Conservation (phyloP, 2,329 filamentous ascomycete species). For the Fusarium fracticaudum region DNA sequence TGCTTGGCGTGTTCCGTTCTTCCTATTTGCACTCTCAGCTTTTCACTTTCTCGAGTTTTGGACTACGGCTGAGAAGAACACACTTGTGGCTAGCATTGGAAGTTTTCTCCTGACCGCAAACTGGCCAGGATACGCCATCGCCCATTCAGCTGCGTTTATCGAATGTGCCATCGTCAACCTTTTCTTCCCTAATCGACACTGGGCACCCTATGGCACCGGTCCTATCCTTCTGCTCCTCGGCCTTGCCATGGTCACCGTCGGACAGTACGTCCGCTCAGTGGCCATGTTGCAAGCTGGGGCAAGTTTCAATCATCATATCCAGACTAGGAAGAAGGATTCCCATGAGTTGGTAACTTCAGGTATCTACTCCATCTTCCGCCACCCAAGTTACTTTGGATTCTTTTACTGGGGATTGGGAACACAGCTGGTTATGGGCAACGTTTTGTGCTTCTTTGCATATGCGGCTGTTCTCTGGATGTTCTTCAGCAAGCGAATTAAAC, state of each 20-base stretch:
- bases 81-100: constrained; percentile 72
- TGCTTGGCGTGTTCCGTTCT: constrained; percentile 72
- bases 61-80: constrained; percentile 87
- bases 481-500: constrained; percentile 77
- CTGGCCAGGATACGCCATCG: constrained; percentile 83
- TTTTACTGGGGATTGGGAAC: constrained; percentile 99
- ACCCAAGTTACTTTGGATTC: constrained; percentile 97
- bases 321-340: constrained; percentile 71
- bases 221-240: constrained; percentile 64
- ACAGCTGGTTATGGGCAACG: constrained; percentile 88
- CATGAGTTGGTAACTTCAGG: constrained; percentile 87
- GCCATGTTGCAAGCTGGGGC: constrained; percentile 91
- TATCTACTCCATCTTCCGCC: constrained; percentile 78
- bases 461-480: constrained; percentile 83
- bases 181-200: constrained; percentile 61
- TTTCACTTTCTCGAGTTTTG: constrained; percentile 99
- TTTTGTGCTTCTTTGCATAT: constrained; percentile 80
- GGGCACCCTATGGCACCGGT: constrained; percentile 57
- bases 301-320: constrained; percentile 92
- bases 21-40: constrained; percentile 72
- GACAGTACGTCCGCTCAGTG: constrained; percentile 79
- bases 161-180: constrained; percentile 74
- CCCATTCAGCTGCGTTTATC: constrained; percentile 77
- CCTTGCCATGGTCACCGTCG: constrained; percentile 69
- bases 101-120: constrained; percentile 89